Evolutionary conservation across 495 filamentous ascomycete species (phyloP).

Genomic region (Aspergillus homomorphus): DNA sequence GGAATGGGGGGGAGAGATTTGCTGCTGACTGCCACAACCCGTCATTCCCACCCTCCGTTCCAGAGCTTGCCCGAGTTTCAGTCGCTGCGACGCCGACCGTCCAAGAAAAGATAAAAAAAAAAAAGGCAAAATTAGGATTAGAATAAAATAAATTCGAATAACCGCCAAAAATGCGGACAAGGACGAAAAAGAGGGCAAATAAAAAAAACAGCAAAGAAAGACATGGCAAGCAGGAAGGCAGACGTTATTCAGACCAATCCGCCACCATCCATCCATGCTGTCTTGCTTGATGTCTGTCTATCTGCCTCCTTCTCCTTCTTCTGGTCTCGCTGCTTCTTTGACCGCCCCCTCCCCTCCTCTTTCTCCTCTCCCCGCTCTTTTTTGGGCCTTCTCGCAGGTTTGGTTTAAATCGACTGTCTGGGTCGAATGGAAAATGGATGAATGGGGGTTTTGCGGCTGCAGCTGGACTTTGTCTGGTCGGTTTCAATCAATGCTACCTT

Average conservation of each 20-base stretch:
- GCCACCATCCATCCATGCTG: neutral
- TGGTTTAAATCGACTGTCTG: constrained; percentile 4
- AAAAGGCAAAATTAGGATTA: constrained; percentile 5
- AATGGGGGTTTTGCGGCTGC: constrained; percentile 13
- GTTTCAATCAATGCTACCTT: neutral
- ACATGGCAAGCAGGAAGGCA: constrained; percentile 2
- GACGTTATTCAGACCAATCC: neutral
- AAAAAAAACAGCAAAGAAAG: constrained; percentile 7
- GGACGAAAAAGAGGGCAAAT: neutral
- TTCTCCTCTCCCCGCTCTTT: constrained; percentile 17
- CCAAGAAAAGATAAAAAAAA: neutral
- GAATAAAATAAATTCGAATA: neutral
- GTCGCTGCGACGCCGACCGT: constrained; percentile 5
- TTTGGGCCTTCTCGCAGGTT: constrained; percentile 27
- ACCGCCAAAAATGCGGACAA: neutral
- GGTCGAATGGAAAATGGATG: neutral
- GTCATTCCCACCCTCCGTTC: constrained; percentile 12
- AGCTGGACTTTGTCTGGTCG: constrained; percentile 12
- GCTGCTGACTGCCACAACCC: neutral
- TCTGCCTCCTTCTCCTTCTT: neutral
- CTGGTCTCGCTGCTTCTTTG: constrained; percentile 2
- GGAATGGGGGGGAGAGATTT: constrained; percentile 6
- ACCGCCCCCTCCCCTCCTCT: constrained; percentile 13
- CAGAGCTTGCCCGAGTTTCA: constrained; percentile 15
- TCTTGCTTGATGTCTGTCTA: neutral